These are phyloP conservation scores for Podaxis sp. DNA, from an alignment of 768 basidiomycete genomes.

Conservation along the genomic window DNA sequence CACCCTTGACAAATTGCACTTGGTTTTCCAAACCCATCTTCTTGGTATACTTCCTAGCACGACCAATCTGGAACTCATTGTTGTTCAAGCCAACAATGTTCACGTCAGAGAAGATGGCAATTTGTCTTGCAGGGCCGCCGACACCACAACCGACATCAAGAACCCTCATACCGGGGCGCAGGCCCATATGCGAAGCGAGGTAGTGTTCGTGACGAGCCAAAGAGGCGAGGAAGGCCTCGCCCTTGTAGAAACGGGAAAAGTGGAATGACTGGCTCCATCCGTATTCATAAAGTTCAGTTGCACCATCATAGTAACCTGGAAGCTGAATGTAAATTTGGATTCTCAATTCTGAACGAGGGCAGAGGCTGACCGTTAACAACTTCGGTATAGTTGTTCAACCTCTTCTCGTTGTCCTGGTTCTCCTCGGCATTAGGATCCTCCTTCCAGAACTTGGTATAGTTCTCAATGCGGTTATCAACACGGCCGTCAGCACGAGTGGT, in stretches of 20 bases:
- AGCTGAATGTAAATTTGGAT: background rate
- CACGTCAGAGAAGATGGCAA: constrained; percentile 85
- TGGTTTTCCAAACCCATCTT: constrained; percentile 70
- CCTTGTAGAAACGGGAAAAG: constrained; percentile 96
- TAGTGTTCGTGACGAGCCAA: constrained; percentile 97
- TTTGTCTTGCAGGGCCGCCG: constrained; percentile 95
- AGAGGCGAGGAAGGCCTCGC: constrained; percentile 69
- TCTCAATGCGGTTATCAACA: constrained; percentile 63
- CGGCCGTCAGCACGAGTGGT: constrained; percentile 47
- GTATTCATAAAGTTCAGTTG: constrained; percentile 92
- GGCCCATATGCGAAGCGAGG: constrained; percentile 79
- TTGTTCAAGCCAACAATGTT: constrained; percentile 88
- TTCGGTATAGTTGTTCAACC: constrained; percentile 81
- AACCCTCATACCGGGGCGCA: constrained; percentile 90
- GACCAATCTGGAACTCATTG: constrained; percentile 90
- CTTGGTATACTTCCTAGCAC: constrained; percentile 81
- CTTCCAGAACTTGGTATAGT: constrained; percentile 92
- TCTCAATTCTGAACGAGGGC: background rate
- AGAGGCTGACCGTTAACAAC: constrained; percentile 79
- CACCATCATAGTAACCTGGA: constrained; percentile 93
- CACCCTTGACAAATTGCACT: constrained; percentile 83
- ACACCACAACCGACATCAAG: constrained; percentile 99
- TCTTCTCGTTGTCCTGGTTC: constrained; percentile 59
- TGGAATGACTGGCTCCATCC: constrained; percentile 93
- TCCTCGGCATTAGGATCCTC: constrained; percentile 71